phyloP scores from a whole-genome alignment of 108 stramenopile genomes.

The Pseudonitzschia multiseries region DNA sequence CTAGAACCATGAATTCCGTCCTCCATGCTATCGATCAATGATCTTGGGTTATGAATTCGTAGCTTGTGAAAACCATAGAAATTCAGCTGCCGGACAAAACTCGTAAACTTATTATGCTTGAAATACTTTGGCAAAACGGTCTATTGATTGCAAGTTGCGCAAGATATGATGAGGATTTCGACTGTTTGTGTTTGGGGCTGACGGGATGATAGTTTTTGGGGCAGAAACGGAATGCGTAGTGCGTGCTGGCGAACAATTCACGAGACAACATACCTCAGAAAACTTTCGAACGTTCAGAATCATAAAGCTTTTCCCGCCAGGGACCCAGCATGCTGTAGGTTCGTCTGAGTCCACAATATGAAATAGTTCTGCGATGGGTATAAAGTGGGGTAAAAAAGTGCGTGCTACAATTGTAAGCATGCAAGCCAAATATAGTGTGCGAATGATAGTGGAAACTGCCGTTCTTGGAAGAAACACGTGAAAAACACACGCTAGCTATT shows the following conservation, averaged over 20 bases:
- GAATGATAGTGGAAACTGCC: neutral
- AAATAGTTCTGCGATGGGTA: neutral
- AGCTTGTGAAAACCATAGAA: conserved; percentile 57
- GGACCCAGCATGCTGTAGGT: conserved; percentile 8
- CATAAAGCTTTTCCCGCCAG: conserved; percentile 10
- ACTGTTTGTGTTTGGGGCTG: too few species aligned
- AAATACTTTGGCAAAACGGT: conserved; percentile 81
- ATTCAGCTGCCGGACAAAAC: conserved; percentile 89
- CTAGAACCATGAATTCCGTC: neutral
- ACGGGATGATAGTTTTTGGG: too few species aligned
- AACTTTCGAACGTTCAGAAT: neutral
- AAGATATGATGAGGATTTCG: too few species aligned
- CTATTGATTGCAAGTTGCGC: neutral
- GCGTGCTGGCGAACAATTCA: neutral
- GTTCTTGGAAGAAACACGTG: too few species aligned
- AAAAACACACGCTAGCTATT: too few species aligned
- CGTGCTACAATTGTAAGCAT: neutral
- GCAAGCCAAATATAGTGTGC: neutral
- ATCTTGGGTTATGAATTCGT: neutral
- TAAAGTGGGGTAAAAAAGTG: neutral
- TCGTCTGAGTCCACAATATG: conserved; percentile 5
- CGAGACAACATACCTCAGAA: neutral
- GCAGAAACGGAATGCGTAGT: too few species aligned
- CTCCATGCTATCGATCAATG: neutral
- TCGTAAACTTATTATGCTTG: conserved; percentile 83